Evolutionary conservation across 345 rosid species (phyloP), one percentile per base, ranked within the genome.

Genomic region (Odontarrhena argentea): DNA sequence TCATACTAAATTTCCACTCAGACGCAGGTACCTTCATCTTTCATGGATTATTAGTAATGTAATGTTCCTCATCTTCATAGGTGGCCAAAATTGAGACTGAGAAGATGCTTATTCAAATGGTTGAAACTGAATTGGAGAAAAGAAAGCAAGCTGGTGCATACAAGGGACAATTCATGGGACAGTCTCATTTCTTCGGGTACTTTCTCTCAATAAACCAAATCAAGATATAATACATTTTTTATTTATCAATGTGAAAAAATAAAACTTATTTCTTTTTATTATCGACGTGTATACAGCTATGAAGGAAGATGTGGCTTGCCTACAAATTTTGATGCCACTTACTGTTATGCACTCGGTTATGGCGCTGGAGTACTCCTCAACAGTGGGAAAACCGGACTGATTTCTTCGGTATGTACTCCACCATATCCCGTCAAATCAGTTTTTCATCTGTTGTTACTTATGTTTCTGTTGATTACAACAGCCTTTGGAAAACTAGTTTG

Each of bases 41-140:
- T 37, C 51, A 26, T 11, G 6, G 6, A 46, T 63, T 24, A 26
- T 42, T 34, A 41, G 37, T 68, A 34, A 54, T 11, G 42, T 12
- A 14, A 9, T 50, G 15, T 32, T 57, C 57, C 34, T 36, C 66
- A 14, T 66, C 38, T 22, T 10, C 9, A 22, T 81, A 94, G 99
- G 99, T 95, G 70, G 97, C 99, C 51, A 95, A 86, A 82, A 95
- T 95, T 38, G 99, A 95, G 76, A 95, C 99, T 0, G 99, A 95
- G 82, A 95, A 91, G 82, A 95, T 95, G 99, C 88, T 95, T 50
- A 95, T 95, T 84, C 96, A 95, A 73, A 95, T 95, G 99, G 99
- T 83, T 79, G 99, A 95, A 77, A 83, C 85, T 30, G 99, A 91
- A 69, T 66, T 95, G 80, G 96, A 87, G 80, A 95, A 88, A 81